Evolutionary conservation across 331 rosid species (phyloP).

Genomic region (Acacia pycnantha): DNA sequence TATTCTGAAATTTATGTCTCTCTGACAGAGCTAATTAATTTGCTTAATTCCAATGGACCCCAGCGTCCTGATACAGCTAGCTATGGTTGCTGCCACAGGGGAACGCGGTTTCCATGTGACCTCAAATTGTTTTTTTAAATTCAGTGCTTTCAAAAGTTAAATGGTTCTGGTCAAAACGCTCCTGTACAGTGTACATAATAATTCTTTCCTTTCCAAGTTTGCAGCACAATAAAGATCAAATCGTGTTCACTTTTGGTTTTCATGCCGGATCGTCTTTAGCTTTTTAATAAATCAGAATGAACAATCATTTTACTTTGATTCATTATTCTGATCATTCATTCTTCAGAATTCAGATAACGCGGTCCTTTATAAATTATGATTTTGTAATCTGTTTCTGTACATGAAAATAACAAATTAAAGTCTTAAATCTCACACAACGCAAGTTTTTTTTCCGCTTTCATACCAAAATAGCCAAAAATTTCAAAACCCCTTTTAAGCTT

Average conservation of each 20-base stretch:
- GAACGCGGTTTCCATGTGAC: not conserved
- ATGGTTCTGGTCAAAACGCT: conserved; percentile 22
- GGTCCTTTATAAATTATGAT: not conserved
- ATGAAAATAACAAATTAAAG: not conserved
- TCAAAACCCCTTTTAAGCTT: not conserved
- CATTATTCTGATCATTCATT: not conserved
- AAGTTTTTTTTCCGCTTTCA: not conserved
- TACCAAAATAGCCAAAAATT: not conserved
- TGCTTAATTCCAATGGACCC: not conserved
- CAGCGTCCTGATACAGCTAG: not conserved
- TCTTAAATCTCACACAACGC: not conserved
- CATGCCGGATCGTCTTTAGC: not conserved
- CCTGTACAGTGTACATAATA: not conserved
- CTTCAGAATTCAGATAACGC: not conserved
- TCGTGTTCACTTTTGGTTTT: conserved; percentile 4
- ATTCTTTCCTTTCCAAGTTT: not conserved
- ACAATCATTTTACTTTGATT: not conserved
- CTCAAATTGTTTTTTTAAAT: not conserved
- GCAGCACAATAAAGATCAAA: conserved; percentile 7
- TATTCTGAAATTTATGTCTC: not conserved
- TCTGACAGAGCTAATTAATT: not conserved
- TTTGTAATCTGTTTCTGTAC: not conserved
- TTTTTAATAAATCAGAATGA: not conserved
- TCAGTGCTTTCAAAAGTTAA: too few species aligned
- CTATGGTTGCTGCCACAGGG: not conserved